phyloP scores from a whole-genome alignment of 495 filamentous ascomycete genomes.

The Aspergillus haitiensis region DNA sequence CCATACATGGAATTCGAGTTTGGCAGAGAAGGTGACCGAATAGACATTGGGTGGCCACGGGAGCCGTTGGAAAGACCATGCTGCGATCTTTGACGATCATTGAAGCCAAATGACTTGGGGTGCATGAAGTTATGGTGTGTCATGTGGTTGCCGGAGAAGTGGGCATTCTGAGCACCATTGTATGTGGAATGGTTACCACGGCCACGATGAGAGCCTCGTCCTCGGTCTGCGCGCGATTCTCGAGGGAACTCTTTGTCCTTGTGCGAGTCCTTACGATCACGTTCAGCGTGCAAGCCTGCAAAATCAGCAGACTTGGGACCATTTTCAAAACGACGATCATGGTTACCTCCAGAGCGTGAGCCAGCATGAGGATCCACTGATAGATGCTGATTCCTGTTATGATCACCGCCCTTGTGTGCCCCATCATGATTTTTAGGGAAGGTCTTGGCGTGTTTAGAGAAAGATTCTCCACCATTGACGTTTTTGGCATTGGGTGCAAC shows the following conservation, averaged over 20 bases:
- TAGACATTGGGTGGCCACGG: conserved; percentile 41
- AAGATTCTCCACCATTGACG: conserved; percentile 33
- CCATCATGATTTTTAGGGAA: conserved; percentile 38
- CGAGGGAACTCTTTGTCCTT: conserved; percentile 40
- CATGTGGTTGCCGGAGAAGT: conserved; percentile 50
- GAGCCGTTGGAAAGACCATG: conserved; percentile 37
- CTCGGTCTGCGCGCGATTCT: conserved; percentile 53
- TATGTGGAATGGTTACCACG: conserved; percentile 50
- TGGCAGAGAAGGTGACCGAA: conserved; percentile 53
- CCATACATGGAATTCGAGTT: conserved; percentile 40
- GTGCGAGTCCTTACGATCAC: conserved; percentile 24
- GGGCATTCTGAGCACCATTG: conserved; percentile 41
- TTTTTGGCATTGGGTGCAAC: conserved; percentile 16
- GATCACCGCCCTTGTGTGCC: conserved; percentile 32
- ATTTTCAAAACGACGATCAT: conserved; percentile 42
- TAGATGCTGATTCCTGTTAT: conserved; percentile 31
- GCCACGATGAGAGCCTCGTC: conserved; percentile 56
- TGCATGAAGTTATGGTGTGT: conserved; percentile 43
- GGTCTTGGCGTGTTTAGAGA: conserved; percentile 35
- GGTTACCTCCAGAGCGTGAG: conserved; percentile 29
- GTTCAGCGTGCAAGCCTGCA: conserved; percentile 28
- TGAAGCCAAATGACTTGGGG: conserved; percentile 41
- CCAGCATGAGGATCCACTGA: conserved; percentile 39
- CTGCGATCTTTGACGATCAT: conserved; percentile 45
- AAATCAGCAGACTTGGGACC: conserved; percentile 43